These are phyloP conservation scores for Hanseniaspora taiwanica DNA, from an alignment of 805 yeast species.

Conservation along the genomic window DNA sequence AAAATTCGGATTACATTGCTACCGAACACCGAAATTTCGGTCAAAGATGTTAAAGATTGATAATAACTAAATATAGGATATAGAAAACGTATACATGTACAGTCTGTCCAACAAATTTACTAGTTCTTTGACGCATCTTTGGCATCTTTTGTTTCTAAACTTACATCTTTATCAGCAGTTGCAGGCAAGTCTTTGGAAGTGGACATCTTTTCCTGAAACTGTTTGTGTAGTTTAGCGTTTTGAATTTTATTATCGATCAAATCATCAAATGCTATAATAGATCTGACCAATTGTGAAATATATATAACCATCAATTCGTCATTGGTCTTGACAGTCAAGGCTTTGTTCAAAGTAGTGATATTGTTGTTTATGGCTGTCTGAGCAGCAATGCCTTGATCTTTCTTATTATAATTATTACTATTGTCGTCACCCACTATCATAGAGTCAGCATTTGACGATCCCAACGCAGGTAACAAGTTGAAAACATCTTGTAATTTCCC, in stretches of 20 bases:
- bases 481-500: constrained; percentile 92
- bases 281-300: constrained; percentile 76
- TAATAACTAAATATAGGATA: too few relatives aligned
- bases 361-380: too few relatives aligned
- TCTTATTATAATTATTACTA: constrained; percentile 12
- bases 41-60: too few relatives aligned
- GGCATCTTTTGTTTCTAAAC: constrained; percentile 23
- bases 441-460: constrained; percentile 24
- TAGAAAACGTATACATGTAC: too few relatives aligned
- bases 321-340: constrained; percentile 85
- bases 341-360: constrained; percentile 38
- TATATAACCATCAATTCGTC: constrained; percentile 93
- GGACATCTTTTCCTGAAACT: constrained; percentile 20
- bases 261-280: constrained; percentile 93
- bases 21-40: too few relatives aligned
- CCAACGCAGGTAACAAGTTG: constrained; percentile 77
- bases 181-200: neutral
- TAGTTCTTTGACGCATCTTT: constrained; percentile 13
- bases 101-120: too few relatives aligned
- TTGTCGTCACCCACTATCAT: constrained; percentile 14
- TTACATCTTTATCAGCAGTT: constrained; percentile 24
- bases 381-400: too few relatives aligned
- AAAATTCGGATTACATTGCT: neutral
- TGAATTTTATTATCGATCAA: constrained; percentile 90
- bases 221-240: constrained; percentile 40